These are phyloP conservation scores for Phytopythium aichiense DNA, from an alignment of 352 stramenopile genomes.

Conservation along the genomic window DNA sequence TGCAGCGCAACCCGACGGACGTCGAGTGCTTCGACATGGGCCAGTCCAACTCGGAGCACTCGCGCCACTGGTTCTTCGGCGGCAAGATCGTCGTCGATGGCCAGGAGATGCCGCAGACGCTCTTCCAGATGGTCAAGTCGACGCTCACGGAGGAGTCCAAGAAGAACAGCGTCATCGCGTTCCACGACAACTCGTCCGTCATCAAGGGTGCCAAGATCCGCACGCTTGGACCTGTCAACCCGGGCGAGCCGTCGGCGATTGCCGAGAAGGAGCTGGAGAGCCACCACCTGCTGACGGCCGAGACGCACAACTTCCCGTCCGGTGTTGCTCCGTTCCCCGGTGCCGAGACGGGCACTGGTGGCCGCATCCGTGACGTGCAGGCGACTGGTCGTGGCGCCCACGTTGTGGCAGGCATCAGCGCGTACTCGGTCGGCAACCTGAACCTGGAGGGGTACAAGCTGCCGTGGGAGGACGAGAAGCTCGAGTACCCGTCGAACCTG, in stretches of 20 bases:
- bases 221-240: constrained; percentile 66
- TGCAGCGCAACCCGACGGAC: constrained; percentile 97
- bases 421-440: constrained; percentile 93
- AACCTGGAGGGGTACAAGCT: constrained; percentile 95
- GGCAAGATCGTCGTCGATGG: constrained; percentile 99
- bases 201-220: constrained; percentile 93
- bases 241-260: constrained; percentile 64
- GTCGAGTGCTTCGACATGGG: constrained; percentile 99
- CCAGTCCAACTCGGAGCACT: constrained; percentile 99
- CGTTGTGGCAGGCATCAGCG: constrained; percentile 90
- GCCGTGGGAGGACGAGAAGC: constrained; percentile 94
- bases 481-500: constrained; percentile 90
- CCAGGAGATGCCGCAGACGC: constrained; percentile 93
- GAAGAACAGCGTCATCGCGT: constrained; percentile 98
- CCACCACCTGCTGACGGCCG: constrained; percentile 96
- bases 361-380: constrained; percentile 98
- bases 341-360: constrained; percentile 96
- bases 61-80: constrained; percentile 99
- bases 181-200: constrained; percentile 98
- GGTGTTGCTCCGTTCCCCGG: constrained; percentile 94
- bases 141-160: constrained; percentile 90
- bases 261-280: constrained; percentile 74
- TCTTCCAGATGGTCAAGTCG: constrained; percentile 99
- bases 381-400: constrained; percentile 96
- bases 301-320: constrained; percentile 99